Evolutionary conservation across 495 filamentous ascomycete species (phyloP), one percentile per base, ranked within the genome.

Genomic region (Oleoguttula mirabilis): DNA sequence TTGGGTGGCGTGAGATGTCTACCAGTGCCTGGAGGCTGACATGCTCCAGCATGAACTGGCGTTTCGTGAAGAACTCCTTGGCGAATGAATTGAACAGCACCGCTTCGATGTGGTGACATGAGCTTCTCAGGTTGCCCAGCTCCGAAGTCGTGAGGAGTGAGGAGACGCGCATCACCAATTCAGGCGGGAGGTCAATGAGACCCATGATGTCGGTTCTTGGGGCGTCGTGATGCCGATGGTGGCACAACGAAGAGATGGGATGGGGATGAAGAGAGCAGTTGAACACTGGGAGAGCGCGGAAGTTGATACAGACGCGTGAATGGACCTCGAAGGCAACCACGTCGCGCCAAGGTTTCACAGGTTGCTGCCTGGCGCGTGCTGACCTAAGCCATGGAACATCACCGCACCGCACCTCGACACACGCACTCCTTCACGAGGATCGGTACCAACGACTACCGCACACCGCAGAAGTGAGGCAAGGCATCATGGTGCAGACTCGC

Each of bases 1-100:
- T 58, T 12, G 47, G 27, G 20, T 62, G 62, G 7, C 66, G 65
- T n/a, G 72, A 63, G 37, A 76, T 76, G 43, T 68, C 65, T 21
- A 72, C 50, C 19, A 76, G 62, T 1, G 66, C 59, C 43, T 65
- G 52, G 3, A 76, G 61, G 47, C 69, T 71, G 36, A 54, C 55
- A 19, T 61, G 50, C 8, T 59, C 63, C 43, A 70, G 51, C 63
- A 72, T 69, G 56, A 76, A 76, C 50, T 72, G 67, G 34, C 65
- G 65, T 50, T 70, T 72, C 15, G 61, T 55, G 52, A 76, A 76
- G 59, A 72, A 76, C 48, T 74, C 70, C 16, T 55, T 54, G 8
- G 66, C 50, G 48, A 76, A 76, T 19, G 42, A 54, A 41, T 63
- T 46, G 54, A 64, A 67, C 12, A 72, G 53, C 4, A 46, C 37